Conservation (phyloP, 2,329 filamentous ascomycete genomes). For the Penicillium palitans region DNA sequence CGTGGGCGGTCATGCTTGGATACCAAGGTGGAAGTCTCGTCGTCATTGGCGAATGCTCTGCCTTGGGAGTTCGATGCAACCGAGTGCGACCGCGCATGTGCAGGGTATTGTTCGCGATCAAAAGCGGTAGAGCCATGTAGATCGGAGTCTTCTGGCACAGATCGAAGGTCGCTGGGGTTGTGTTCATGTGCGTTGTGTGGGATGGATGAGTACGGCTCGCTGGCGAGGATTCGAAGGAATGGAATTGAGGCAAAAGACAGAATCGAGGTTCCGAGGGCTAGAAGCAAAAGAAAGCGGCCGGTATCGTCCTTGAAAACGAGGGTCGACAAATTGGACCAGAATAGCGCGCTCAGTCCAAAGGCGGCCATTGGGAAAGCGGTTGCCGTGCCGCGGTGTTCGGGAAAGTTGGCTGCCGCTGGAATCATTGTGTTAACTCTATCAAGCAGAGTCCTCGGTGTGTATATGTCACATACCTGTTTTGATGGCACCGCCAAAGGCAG, state of each 20-base stretch:
- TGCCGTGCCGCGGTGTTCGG: conserved; percentile 84
- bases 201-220: conserved; percentile 47
- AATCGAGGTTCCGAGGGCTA: conserved; percentile 75
- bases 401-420: conserved; percentile 84
- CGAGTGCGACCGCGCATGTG: conserved; percentile 35
- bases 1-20: conserved; percentile 58
- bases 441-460: not conserved
- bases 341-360: conserved; percentile 93
- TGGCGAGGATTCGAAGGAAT: conserved; percentile 73
- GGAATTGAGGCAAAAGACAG: conserved; percentile 78
- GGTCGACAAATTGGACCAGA: conserved; percentile 80
- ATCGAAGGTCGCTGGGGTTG: conserved; percentile 32
- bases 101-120: conserved; percentile 27
- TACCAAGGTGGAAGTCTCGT: conserved; percentile 81
- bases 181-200: conserved; percentile 34
- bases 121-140: conserved; percentile 36
- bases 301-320: conserved; percentile 81
- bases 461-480: conserved; percentile 60
- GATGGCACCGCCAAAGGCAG: conserved; percentile 83
- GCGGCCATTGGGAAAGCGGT: conserved; percentile 91
- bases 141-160: conserved; percentile 38
- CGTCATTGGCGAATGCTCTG: conserved; percentile 43
- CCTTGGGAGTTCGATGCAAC: conserved; percentile 28
- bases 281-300: conserved; percentile 73
- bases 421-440: conserved; percentile 12